A percentile compares a stretch with the other conserved stretches of the same genome.
phyloP scores from a whole-genome alignment of 1,139 yeast species.

The Blastobotrys serpentis region DNA sequence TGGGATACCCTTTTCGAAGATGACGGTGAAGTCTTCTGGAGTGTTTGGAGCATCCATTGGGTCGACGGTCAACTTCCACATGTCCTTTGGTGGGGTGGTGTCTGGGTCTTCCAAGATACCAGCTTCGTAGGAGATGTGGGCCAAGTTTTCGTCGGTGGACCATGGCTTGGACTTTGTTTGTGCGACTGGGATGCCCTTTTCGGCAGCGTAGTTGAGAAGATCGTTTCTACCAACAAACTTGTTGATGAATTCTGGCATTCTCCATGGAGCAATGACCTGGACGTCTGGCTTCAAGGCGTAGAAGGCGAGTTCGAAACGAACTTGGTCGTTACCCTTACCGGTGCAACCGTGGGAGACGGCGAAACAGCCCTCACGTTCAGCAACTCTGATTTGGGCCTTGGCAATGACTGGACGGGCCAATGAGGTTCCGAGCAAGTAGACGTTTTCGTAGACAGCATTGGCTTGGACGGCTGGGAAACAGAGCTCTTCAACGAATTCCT shows the following conservation, averaged over 20 bases:
- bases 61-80: slow-evolving; percentile 98
- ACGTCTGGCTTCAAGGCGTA: slow-evolving; percentile 98
- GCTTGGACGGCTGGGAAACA: slow-evolving; percentile 96
- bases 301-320: slow-evolving; percentile 93
- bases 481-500: slow-evolving; percentile 89
- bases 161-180: slow-evolving; percentile 99
- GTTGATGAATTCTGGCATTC: slow-evolving; percentile 91
- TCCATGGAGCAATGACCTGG: slow-evolving; percentile 97
- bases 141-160: slow-evolving; percentile 99
- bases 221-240: slow-evolving; percentile 96
- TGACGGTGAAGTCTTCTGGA: slow-evolving; percentile 85
- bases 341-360: slow-evolving; percentile 99
- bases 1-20: slow-evolving; percentile 85
- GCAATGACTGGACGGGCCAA: slow-evolving; percentile 98
- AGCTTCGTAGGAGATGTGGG: slow-evolving; percentile 98
- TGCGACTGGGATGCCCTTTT: slow-evolving; percentile 87
- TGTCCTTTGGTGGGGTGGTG: slow-evolving; percentile 97
- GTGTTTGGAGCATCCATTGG: slow-evolving; percentile 91
- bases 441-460: slow-evolving; percentile 96
- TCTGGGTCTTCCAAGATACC: slow-evolving; percentile 98
- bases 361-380: slow-evolving; percentile 95
- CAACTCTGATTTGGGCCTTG: slow-evolving; percentile 94
- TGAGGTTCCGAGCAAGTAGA: slow-evolving; percentile 92
- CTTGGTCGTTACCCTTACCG: slow-evolving; percentile 99
- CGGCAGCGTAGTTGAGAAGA: slow-evolving; percentile 87